Evolutionary conservation across 306 rosid genomes (phyloP), one percentile per base, ranked within the genome.

Genomic region (Phaseolus lunatus): DNA sequence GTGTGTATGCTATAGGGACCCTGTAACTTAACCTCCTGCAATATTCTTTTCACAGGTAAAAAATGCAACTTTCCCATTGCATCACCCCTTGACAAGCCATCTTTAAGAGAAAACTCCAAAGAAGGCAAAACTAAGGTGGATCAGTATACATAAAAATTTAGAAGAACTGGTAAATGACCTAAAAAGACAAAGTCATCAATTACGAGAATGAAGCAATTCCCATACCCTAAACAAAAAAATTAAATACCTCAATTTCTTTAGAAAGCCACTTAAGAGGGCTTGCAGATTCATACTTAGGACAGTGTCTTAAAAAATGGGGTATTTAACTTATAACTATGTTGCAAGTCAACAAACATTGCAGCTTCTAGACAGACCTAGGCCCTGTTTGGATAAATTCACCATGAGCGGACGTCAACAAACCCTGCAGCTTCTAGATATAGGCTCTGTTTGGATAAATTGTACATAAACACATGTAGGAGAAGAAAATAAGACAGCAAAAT

Each of bases 261-360:
- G 13, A 2, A 41, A 41, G 45, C 61, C 27, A 43, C 13, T 66
- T 20, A 31, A 66, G 72, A 66, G 15, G 24, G 47, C 3, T 31
- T 64, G 41, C 6, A 12, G 48, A 49, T 64, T 50, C 48, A 76
- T 33, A 45, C 43, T 13, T 29, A 77, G 8, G 37, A 13, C 75
- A 1, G 15, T 9, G 31, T 65, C 49, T 19, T 70, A 18, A 29
- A n/a, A 5, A 56, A 27, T 31, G 3, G 35, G 33, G 9, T 3
- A 54, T 8, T 19, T 33, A 18, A 69, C 43, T 58, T 9, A 22
- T 52, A 5, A 69, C 43, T 63, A 18, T 9, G 22, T 65, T 72
- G n/a, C 52, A 49, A 8, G 49, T 35, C 50, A 64, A 64, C 72
- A 52, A 12, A 52, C 81, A 66, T 35, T 35, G 49, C 19, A 53